These are phyloP conservation scores for Boletellus emodensis DNA, from an alignment of 768 basidiomycete genomes.

Conservation along the genomic window DNA sequence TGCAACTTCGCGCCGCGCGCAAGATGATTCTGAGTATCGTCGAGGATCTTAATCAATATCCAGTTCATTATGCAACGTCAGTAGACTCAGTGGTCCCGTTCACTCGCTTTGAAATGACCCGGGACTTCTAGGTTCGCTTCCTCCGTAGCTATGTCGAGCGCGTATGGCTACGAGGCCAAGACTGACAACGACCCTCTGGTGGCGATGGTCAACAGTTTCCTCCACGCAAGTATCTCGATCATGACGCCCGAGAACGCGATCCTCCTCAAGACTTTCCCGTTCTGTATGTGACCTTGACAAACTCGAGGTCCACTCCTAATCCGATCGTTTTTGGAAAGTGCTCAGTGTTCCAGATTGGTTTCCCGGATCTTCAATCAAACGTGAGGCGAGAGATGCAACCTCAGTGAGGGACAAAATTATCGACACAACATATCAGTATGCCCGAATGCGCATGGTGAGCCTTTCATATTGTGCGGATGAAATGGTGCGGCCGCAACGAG, in stretches of 20 bases:
- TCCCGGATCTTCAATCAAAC: background rate
- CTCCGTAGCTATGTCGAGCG: background rate
- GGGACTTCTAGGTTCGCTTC: background rate
- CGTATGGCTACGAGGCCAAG: background rate
- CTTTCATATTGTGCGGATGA: background rate
- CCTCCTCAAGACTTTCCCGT: constrained; percentile 8
- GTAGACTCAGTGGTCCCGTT: background rate
- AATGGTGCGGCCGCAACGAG: background rate
- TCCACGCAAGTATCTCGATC: background rate
- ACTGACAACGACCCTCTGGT: background rate
- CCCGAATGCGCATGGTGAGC: background rate
- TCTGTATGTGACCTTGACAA: constrained; percentile 1
- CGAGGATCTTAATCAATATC: background rate
- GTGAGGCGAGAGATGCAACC: background rate
- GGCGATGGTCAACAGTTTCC: background rate
- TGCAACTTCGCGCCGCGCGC: constrained; percentile 6
- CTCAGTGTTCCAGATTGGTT: background rate
- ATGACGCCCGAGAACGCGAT: background rate
- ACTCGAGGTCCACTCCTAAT: background rate
- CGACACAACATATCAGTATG: background rate
- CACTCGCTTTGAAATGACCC: background rate
- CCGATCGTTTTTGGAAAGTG: background rate
- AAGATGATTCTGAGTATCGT: background rate
- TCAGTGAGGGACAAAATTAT: background rate
- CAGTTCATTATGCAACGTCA: background rate